Base-by-base conservation (phyloP, 2,329 filamentous ascomycete species). In the Lecanicillium sp. region DNA sequence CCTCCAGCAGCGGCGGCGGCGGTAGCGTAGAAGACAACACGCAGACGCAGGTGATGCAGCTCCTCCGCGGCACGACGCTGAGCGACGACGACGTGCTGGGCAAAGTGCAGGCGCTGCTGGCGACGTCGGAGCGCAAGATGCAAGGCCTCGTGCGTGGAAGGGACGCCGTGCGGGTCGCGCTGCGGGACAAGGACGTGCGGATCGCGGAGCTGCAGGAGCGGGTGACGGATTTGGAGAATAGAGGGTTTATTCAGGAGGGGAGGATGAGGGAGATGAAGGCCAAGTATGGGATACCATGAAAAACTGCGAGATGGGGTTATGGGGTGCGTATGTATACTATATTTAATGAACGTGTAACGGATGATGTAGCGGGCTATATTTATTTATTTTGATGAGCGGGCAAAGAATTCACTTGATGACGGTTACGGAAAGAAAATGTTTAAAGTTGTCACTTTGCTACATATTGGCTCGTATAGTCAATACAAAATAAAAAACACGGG, bases 61-160 rank as follows among this genome's bases (percentile, higher is more conserved):
- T 80, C 5, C 64, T 82, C 2, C 56, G 57, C 12, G 59, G 56
- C 30, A 61, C 69, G 40, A 50, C 58, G 8, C 45, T 79, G 5
- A 15, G 15, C 13, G 58, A 63, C 17, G 58, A 63, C 17, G 42
- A 50, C 0, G 59, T 64, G 1, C 56, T 64, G 4, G 42, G 47
- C 2, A 57, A 53, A 17, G 55, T 82, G 2, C 55, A 57, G 1
- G 43, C 47, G 17, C 48, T 74, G 7, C 62, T 86, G 22, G 65
- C 69, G 27, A 71, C 61, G 32, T 69, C 84, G 46, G 72, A 75
- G 13, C 59, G 79, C 37, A 71, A 68, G 37, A 68, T 71, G 0
- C 74, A 72, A 49, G 84, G 84, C 0, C 66, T 84, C 15, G 66
- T 68, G 29, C 72, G 72, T 44, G 81, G 82, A 1, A 66, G 84